phyloP scores from a whole-genome alignment of 1,284 basidiomycete species.

The Nidula niveotomentosa region DNA sequence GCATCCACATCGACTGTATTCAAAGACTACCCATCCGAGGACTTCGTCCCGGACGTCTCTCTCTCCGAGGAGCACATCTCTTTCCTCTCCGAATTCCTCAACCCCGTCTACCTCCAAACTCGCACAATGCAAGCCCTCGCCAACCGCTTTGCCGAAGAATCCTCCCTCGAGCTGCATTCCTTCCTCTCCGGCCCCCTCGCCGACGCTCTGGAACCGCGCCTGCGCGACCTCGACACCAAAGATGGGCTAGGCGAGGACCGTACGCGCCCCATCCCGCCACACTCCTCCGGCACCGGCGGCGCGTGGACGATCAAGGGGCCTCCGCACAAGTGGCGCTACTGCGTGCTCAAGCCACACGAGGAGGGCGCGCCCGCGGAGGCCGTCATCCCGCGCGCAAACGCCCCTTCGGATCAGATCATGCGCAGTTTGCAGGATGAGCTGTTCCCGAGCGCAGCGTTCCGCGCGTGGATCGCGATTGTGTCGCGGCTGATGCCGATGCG shows the following conservation, averaged over 20 bases:
- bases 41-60: constrained; percentile 41
- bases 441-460: constrained; percentile 85
- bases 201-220: constrained; percentile 61
- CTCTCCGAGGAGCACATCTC: constrained; percentile 63
- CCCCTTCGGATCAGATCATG: constrained; percentile 57
- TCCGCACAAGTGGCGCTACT: constrained; percentile 94
- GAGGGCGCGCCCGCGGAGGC: constrained; percentile 31
- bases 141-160: constrained; percentile 84
- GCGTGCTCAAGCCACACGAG: constrained; percentile 48
- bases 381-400: constrained; percentile 49
- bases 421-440: constrained; percentile 71
- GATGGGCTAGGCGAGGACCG: constrained; percentile 63
- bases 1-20: constrained; percentile 64
- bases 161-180: constrained; percentile 86
- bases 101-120: constrained; percentile 87
- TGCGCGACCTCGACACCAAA: constrained; percentile 64
- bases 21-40: constrained; percentile 52
- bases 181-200: constrained; percentile 78
- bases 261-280: constrained; percentile 61
- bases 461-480: constrained; percentile 86
- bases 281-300: constrained; percentile 51
- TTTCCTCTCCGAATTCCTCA: constrained; percentile 83
- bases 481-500: constrained; percentile 77
- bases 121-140: constrained; percentile 83
- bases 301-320: constrained; percentile 84